Percentiles rank a stretch among this genome's conserved stretches.
Evolutionary conservation across 2,329 filamentous ascomycete genomes (phyloP).

Genomic region (Fusarium secorum): DNA sequence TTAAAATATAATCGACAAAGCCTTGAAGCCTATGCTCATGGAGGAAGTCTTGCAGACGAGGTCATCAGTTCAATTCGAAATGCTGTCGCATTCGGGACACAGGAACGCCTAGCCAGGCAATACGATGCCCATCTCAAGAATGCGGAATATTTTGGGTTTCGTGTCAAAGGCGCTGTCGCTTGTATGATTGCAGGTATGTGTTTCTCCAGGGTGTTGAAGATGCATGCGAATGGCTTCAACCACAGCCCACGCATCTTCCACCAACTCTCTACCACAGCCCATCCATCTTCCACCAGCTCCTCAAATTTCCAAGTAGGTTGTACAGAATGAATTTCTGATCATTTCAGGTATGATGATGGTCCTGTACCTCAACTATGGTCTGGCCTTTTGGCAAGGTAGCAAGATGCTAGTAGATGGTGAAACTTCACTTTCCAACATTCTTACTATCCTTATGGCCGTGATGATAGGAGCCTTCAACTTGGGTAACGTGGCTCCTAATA

Average conservation of each 20-base stretch:
- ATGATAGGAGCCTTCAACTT: constrained; percentile 94
- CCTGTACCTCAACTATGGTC: constrained; percentile 85
- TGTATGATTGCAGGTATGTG: constrained; percentile 80
- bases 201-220: neutral
- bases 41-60: constrained; percentile 90
- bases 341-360: constrained; percentile 83
- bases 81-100: constrained; percentile 90
- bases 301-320: neutral
- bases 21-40: constrained; percentile 80
- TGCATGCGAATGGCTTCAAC: neutral
- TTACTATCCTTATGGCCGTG: constrained; percentile 88
- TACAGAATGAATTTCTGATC: constrained; percentile 58
- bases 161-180: constrained; percentile 75
- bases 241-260: neutral
- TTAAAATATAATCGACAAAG: constrained; percentile 82
- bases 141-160: constrained; percentile 79
- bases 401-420: constrained; percentile 73
- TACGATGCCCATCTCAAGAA: constrained; percentile 79
- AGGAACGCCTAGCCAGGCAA: constrained; percentile 86
- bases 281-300: neutral
- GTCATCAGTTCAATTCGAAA: constrained; percentile 94
- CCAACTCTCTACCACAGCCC: neutral
- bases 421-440: constrained; percentile 71
- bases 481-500: constrained; percentile 85
- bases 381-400: constrained; percentile 89